A percentile compares a stretch with the other conserved stretches of the same genome.
phyloP scores from a whole-genome alignment of 2,329 filamentous ascomycete species.

The Colletotrichum limetticola region DNA sequence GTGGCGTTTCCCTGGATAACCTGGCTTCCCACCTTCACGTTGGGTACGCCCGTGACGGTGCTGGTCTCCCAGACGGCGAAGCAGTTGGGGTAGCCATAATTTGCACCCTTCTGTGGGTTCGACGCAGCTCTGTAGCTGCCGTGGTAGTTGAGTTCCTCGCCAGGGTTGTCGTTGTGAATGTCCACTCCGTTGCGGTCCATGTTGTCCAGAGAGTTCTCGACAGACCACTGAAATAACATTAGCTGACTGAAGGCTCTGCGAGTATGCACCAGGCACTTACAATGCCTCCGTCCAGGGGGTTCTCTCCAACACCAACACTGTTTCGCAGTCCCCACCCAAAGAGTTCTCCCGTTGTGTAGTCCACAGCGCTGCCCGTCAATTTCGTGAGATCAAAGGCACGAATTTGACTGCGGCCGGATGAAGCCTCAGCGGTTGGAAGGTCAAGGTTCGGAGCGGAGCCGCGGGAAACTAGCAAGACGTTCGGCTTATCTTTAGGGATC shows the following conservation, averaged over 20 bases:
- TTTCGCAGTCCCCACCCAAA: conserved; percentile 79
- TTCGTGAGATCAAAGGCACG: conserved; percentile 63
- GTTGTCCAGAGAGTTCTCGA: conserved; percentile 79
- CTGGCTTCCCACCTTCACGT: conserved; percentile 59
- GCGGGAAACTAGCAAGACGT: conserved; percentile 71
- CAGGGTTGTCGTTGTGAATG: conserved; percentile 76
- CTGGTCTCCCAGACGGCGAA: conserved; percentile 69
- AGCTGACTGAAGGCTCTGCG: background rate
- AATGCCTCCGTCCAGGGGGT: conserved; percentile 62
- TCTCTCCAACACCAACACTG: conserved; percentile 75
- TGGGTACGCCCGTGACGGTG: conserved; percentile 53
- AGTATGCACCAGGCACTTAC: background rate
- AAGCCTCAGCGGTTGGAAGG: conserved; percentile 56
- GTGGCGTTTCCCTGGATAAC: conserved; percentile 53
- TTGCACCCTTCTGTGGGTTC: conserved; percentile 47
- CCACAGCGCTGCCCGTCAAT: conserved; percentile 45
- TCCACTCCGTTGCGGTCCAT: conserved; percentile 67
- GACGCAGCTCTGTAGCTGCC: conserved; percentile 60
- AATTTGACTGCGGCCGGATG: conserved; percentile 72
- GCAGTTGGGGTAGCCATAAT: conserved; percentile 50
- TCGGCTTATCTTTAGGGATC: conserved; percentile 64
- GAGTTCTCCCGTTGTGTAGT: conserved; percentile 60
- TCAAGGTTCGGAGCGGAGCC: conserved; percentile 75
- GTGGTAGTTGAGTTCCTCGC: conserved; percentile 79
- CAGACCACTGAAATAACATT: conserved; percentile 52